phyloP scores from a whole-genome alignment of 768 basidiomycete species.

The Vararia minispora region DNA sequence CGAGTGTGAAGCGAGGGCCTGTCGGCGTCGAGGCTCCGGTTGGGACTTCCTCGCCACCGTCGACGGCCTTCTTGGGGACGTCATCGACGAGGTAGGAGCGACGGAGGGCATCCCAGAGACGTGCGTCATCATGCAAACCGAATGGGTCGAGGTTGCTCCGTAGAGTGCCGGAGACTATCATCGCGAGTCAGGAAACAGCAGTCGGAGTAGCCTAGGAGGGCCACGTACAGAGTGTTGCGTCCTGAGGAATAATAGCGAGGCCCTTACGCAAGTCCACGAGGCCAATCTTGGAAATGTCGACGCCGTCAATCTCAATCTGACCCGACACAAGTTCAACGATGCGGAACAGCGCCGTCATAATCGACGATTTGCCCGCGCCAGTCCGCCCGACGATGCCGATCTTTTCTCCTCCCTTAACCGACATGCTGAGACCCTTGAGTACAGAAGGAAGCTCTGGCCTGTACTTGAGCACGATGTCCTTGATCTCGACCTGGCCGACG shows the following conservation, averaged over 20 bases:
- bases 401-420: slow-evolving; percentile 69
- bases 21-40: slow-evolving; percentile 15
- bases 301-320: slow-evolving; percentile 65
- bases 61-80: slow-evolving; percentile 14
- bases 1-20: slow-evolving; percentile 57
- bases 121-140: slow-evolving; percentile 64
- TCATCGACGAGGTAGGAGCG: slow-evolving; percentile 73
- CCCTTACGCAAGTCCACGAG: slow-evolving; percentile 57
- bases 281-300: slow-evolving; percentile 78
- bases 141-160: slow-evolving; percentile 89
- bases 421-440: slow-evolving; percentile 71
- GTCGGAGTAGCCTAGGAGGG: slow-evolving; percentile 36
- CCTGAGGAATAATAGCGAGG: slow-evolving; percentile 78
- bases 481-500: slow-evolving; percentile 61
- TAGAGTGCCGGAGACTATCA: slow-evolving; percentile 64
- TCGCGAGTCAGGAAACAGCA: slow-evolving; percentile 7
- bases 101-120: slow-evolving; percentile 80
- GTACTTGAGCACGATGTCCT: slow-evolving; percentile 69
- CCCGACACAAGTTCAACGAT: slow-evolving; percentile 74
- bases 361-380: slow-evolving; percentile 82
- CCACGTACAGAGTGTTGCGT: slow-evolving; percentile 31
- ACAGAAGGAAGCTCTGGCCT: slow-evolving; percentile 83
- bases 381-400: slow-evolving; percentile 85
- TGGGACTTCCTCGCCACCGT: slow-evolving; percentile 22
- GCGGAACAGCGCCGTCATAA: slow-evolving; percentile 82